Evolutionary conservation across 768 basidiomycete species (phyloP).

Genomic region (Leccinum sublutescens): DNA sequence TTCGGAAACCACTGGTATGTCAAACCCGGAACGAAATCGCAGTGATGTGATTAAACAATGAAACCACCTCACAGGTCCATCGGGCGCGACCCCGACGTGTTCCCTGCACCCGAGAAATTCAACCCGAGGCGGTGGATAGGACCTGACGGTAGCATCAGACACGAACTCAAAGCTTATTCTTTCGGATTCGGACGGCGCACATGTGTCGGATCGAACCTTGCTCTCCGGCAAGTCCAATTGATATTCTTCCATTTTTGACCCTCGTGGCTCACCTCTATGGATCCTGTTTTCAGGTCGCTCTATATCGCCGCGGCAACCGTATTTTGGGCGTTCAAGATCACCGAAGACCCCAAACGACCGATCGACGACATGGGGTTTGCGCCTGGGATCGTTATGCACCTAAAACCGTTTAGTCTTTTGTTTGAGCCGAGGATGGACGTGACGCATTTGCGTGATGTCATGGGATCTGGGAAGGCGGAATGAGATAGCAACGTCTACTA

Average conservation of each 20-base stretch:
- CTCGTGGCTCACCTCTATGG: not conserved
- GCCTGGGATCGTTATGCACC: constrained; percentile 62
- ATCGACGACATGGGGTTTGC: constrained; percentile 64
- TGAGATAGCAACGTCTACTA: not conserved
- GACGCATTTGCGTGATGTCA: constrained; percentile 11
- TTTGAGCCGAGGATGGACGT: constrained; percentile 48
- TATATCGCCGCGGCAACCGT: constrained; percentile 61
- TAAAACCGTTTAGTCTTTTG: constrained; percentile 53
- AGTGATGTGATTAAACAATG: not conserved
- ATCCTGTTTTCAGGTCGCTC: constrained; percentile 43
- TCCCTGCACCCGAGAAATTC: constrained; percentile 45
- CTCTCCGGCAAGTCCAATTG: constrained; percentile 18
- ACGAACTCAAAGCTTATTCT: constrained; percentile 48
- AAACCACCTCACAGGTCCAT: constrained; percentile 16
- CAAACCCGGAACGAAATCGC: not conserved
- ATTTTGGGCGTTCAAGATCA: constrained; percentile 62
- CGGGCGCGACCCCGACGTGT: constrained; percentile 24
- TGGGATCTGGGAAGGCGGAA: constrained; percentile 1
- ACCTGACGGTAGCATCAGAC: constrained; percentile 42
- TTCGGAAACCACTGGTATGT: constrained; percentile 33
- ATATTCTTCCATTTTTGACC: not conserved
- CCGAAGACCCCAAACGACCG: constrained; percentile 44
- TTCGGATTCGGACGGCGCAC: constrained; percentile 53
- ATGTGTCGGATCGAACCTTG: constrained; percentile 26
- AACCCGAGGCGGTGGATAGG: constrained; percentile 55